These are phyloP conservation scores for Cladosporium phlei DNA, from an alignment of 2,329 filamentous ascomycete genomes.

Conservation along the genomic window DNA sequence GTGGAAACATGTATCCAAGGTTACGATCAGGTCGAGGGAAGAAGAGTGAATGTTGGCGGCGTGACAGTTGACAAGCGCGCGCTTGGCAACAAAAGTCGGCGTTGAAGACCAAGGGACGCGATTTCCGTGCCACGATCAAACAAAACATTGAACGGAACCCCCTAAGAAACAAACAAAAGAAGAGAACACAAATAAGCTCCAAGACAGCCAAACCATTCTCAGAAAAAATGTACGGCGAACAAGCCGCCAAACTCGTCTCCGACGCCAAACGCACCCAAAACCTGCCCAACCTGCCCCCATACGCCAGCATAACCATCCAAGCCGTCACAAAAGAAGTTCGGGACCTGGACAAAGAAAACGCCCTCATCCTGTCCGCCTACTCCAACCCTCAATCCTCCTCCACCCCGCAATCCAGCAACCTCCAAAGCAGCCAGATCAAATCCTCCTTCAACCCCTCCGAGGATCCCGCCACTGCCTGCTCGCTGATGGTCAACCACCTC, in stretches of 20 bases:
- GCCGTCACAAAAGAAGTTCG: conserved; percentile 85
- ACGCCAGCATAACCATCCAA: conserved; percentile 87
- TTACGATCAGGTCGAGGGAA: too few relatives aligned
- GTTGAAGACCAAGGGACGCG: too few relatives aligned
- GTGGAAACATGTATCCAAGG: too few relatives aligned
- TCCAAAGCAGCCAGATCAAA: conserved; percentile 42
- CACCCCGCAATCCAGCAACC: conserved; percentile 23
- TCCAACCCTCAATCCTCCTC: too few relatives aligned
- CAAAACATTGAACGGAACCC: not conserved
- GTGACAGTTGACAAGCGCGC: too few relatives aligned
- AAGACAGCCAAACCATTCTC: too few relatives aligned
- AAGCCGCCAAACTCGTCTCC: conserved; percentile 73
- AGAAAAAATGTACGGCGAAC: conserved; percentile 80
- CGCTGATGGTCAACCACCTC: conserved; percentile 85
- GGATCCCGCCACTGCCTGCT: conserved; percentile 79
- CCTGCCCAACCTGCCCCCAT: conserved; percentile 78
- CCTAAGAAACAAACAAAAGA: not conserved
- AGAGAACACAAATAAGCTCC: not conserved
- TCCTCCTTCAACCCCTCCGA: conserved; percentile 79
- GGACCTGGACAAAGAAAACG: conserved; percentile 83
- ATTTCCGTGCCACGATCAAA: too few relatives aligned
- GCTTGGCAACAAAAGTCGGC: too few relatives aligned
- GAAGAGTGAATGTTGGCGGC: too few relatives aligned
- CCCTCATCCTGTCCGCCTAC: conserved; percentile 73
- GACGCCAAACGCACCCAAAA: conserved; percentile 93